Percentiles rank a stretch among this genome's conserved stretches.
Evolutionary conservation across 352 stramenopile genomes (phyloP).

Genomic region (Chrysophaeum taylorii): DNA sequence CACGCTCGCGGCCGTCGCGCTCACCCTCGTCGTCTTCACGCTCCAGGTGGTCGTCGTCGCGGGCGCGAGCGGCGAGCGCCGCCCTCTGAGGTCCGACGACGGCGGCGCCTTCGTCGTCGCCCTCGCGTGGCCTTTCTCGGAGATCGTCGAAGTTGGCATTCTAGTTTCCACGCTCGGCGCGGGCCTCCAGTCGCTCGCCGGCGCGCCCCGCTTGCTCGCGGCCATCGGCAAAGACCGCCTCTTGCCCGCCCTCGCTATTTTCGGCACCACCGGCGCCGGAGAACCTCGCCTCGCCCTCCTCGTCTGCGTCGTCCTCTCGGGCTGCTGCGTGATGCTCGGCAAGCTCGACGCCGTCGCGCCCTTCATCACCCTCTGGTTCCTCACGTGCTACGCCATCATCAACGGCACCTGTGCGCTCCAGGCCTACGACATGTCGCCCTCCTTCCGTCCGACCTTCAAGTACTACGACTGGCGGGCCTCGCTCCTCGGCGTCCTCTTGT

Average conservation of each 20-base stretch:
- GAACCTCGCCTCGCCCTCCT: conserved; percentile 32
- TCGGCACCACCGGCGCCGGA: conserved; percentile 30
- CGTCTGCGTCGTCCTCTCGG: conserved; percentile 43
- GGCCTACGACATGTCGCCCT: conserved; percentile 40
- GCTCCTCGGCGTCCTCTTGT: conserved; percentile 48
- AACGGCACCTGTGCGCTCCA: conserved; percentile 59
- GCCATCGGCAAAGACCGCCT: conserved; percentile 52
- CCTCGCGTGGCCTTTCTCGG: conserved; percentile 47
- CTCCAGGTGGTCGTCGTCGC: neutral
- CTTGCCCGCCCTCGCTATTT: conserved; percentile 47
- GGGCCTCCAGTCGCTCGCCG: conserved; percentile 47
- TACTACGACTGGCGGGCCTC: conserved; percentile 56
- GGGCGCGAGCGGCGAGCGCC: neutral
- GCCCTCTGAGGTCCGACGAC: conserved; percentile 48
- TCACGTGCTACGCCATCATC: conserved; percentile 55
- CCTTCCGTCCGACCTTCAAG: conserved; percentile 54
- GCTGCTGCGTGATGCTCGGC: conserved; percentile 41
- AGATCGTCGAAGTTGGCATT: conserved; percentile 50
- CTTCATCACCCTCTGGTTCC: conserved; percentile 60
- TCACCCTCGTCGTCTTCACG: conserved; percentile 43
- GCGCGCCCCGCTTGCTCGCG: conserved; percentile 46
- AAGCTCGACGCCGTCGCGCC: conserved; percentile 61
- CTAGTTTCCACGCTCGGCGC: conserved; percentile 44
- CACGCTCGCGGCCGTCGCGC: conserved; percentile 48
- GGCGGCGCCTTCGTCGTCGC: conserved; percentile 24